Evolutionary conservation across 352 stramenopile genomes (phyloP).

Genomic region (Globisporangium apiculatum): DNA sequence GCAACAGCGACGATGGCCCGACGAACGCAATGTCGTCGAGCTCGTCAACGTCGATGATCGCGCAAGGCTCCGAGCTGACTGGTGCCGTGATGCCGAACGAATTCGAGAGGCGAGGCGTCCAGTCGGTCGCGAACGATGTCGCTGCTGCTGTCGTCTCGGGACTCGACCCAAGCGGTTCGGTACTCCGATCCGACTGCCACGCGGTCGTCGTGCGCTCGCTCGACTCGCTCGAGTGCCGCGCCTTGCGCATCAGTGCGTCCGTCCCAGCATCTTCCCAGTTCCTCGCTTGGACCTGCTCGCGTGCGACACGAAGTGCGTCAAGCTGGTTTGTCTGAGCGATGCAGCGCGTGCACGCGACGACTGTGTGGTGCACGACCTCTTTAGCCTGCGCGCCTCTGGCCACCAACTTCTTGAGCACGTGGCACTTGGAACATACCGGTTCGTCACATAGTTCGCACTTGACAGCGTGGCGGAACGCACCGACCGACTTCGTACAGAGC

Average conservation of each 20-base stretch:
- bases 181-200: slow-evolving; percentile 7
- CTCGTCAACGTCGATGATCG: slow-evolving; percentile 1
- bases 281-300: slow-evolving; percentile 1
- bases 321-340: slow-evolving; percentile 6
- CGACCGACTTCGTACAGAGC: slow-evolving; percentile 5
- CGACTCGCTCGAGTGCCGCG: background rate
- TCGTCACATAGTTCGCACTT: slow-evolving; percentile 10
- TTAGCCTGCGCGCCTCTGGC: slow-evolving; percentile 3
- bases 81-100: slow-evolving; percentile 7
- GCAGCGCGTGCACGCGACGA: slow-evolving; percentile 9
- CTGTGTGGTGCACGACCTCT: background rate
- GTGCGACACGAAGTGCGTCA: slow-evolving; percentile 1
- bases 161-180: background rate
- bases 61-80: background rate
- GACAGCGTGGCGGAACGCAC: slow-evolving; percentile 8
- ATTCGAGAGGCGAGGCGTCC: slow-evolving; percentile 8
- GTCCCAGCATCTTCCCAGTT: slow-evolving; percentile 1
- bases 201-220: slow-evolving; percentile 5
- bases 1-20: background rate
- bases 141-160: background rate
- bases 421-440: slow-evolving; percentile 11
- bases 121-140: background rate
- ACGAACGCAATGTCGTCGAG: slow-evolving; percentile 2
- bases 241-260: background rate
- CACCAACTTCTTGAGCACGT: slow-evolving; percentile 7